Evolutionary conservation across 2,329 filamentous ascomycete genomes (phyloP), one percentile per base, ranked within the genome.

Genomic region (Fusarium tricinctum): DNA sequence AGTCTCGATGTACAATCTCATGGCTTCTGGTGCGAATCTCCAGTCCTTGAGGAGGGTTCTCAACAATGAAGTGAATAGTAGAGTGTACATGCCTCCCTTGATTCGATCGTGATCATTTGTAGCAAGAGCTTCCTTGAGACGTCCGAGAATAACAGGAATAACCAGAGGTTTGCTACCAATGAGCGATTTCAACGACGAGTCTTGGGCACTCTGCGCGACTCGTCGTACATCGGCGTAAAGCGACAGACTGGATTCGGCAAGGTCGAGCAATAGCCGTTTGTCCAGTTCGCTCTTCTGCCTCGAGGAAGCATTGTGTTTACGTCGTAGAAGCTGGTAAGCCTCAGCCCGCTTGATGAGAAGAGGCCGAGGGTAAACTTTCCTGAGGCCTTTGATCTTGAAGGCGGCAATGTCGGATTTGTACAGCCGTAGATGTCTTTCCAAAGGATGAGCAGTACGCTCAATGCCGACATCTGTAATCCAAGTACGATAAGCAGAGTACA

Each of bases 401-500:
- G 95, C 92, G 23, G 93, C 89, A 63, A 94, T 91, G 74, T 99
- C 96, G 8, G 93, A 91, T 73, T 91, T 90, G 76, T 97, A 91
- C 1, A 99, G 86, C 53, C 94, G 88, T 6, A 92, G 88, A 15
- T 98, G 90, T 20, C 96, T 87, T 77, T 99, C 96, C 12, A 98
- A 84, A 3, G 97, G 92, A 77, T 97, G 96, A 1, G 96, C 95
- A 19, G 95, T 97, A 62, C 95, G 88, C 80, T 99, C 96, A 63
- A 97, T 97, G 19, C 97, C 96, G 40, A 99, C 94, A 74, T 99
- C 96, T 2, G 97, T 94, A 74, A 99, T 98, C 94, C 94, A 99
- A 10, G 93, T 96, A 43, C 93, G 87, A 78, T 97, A 99, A 2
- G 95, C 93, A 22, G 92, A 92, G 79, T 97, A 99, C 3, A 99